Evolutionary conservation across 345 rosid species (phyloP), one percentile per base, ranked within the genome.

Genomic region (Ailanthus altissimus): DNA sequence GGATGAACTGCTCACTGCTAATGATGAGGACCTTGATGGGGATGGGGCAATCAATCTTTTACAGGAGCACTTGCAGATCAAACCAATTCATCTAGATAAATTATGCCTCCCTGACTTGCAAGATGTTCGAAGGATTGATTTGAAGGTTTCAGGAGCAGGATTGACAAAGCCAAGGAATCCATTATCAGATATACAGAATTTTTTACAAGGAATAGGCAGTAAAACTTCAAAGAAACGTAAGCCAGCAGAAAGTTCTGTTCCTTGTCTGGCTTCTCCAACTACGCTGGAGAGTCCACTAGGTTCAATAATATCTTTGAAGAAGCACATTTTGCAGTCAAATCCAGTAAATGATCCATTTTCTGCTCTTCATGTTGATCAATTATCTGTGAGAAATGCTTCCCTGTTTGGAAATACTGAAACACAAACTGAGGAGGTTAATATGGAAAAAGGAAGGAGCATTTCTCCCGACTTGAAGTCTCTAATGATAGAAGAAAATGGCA

Each of bases 1-100:
- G 78, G 89, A 83, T 75, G 85, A 86, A 66, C 74, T 93, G 83
- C 90, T 93, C 74, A 71, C 90, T 46, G 43, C 53, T 71, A 80
- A 65, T 75, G 80, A 26, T 69, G 91, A 84, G 81, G 90, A 87
- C 57, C 88, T 89, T 42, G 93, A 84, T 75, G 92, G 89, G 74
- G 95, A 87, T 79, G 89, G 83, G 38, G 86, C 89, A 5, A 45
- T 86, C 67, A 83, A 51, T 77, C 85, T 91, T 74, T 80, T 93
- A 67, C 86, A 85, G 76, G 89, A 89, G 68, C 80, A 32, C 32
- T 85, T 96, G 86, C 88, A 89, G 81, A 84, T 93, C 68, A 86
- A 89, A 82, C 82, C 94, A 70, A 70, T 86, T 81, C 75, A 77
- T 73, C 45, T 85, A 25, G 83, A 86, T 74, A 82, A 84, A 54